These are phyloP conservation scores for Cladophialophora immunda DNA, from an alignment of 2,329 filamentous ascomycete genomes.

Conservation along the genomic window DNA sequence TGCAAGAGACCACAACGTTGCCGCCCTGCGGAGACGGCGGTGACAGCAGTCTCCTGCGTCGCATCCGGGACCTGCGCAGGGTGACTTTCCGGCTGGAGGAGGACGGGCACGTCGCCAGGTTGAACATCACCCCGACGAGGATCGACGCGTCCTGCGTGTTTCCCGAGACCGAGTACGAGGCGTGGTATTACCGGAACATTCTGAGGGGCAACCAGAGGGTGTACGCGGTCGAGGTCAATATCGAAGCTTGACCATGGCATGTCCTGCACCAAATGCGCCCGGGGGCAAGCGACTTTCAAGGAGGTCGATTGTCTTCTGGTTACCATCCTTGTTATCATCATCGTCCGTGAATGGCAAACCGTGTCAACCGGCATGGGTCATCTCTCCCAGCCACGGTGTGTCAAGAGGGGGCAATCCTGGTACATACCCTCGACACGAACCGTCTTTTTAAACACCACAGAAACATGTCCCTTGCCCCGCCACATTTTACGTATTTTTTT, in stretches of 20 bases:
- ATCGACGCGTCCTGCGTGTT: slow-evolving; percentile 14
- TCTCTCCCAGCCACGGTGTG: too few relatives aligned
- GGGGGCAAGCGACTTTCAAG: too few relatives aligned
- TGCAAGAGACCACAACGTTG: slow-evolving; percentile 1
- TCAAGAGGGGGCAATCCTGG: too few relatives aligned
- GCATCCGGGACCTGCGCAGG: slow-evolving; percentile 3
- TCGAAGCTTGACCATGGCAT: slow-evolving; percentile 2
- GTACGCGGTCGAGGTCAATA: slow-evolving; percentile 25
- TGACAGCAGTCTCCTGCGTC: background rate
- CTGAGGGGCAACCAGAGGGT: slow-evolving; percentile 19
- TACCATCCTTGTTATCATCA: too few relatives aligned
- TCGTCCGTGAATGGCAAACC: too few relatives aligned
- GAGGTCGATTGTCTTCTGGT: too few relatives aligned
- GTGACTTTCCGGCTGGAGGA: slow-evolving; percentile 30
- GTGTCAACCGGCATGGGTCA: too few relatives aligned
- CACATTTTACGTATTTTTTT: too few relatives aligned
- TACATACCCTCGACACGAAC: too few relatives aligned
- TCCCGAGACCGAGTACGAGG: slow-evolving; percentile 21
- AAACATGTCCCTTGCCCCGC: too few relatives aligned
- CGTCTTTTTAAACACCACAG: too few relatives aligned
- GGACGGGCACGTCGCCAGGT: slow-evolving; percentile 25
- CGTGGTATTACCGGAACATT: slow-evolving; percentile 29
- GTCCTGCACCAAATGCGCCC: too few relatives aligned
- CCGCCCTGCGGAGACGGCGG: slow-evolving; percentile 1
- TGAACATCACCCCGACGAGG: slow-evolving; percentile 25